Evolutionary conservation across 2,329 filamentous ascomycete genomes (phyloP).

Genomic region (Zarea fungicola): DNA sequence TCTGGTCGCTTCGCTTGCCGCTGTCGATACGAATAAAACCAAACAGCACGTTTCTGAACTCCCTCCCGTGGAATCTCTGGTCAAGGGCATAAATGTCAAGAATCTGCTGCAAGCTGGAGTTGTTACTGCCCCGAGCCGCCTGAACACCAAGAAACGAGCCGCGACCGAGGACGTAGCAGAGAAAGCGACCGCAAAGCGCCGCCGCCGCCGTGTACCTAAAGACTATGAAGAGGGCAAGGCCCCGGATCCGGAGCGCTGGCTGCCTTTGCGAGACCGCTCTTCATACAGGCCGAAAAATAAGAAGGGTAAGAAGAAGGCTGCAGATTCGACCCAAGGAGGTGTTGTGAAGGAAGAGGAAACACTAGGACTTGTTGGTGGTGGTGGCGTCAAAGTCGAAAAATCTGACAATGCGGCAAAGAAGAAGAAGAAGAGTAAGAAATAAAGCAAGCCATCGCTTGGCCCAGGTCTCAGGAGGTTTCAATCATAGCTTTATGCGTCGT

Average conservation of each 20-base stretch:
- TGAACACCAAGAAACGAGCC: slow-evolving; percentile 44
- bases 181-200: slow-evolving; percentile 50
- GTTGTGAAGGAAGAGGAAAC: slow-evolving; percentile 68
- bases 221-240: slow-evolving; percentile 72
- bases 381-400: slow-evolving; percentile 61
- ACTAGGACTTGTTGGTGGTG: slow-evolving; percentile 57
- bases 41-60: slow-evolving; percentile 51
- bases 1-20: slow-evolving; percentile 76
- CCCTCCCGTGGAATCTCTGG: slow-evolving; percentile 57
- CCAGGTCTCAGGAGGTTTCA: too few relatives aligned
- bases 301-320: slow-evolving; percentile 81
- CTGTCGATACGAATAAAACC: slow-evolving; percentile 51
- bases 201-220: slow-evolving; percentile 62
- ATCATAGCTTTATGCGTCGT: too few relatives aligned
- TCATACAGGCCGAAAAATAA: slow-evolving; percentile 86
- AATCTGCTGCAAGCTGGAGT: slow-evolving; percentile 64
- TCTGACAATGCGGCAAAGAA: slow-evolving; percentile 44
- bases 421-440: slow-evolving; percentile 52
- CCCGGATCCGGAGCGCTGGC: slow-evolving; percentile 86
- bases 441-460: too few relatives aligned
- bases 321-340: slow-evolving; percentile 80
- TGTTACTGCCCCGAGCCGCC: slow-evolving; percentile 33
- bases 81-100: slow-evolving; percentile 54
- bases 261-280: slow-evolving; percentile 83
- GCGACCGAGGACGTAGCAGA: slow-evolving; percentile 28